Base-by-base conservation (phyloP, 352 stramenopile genomes). In the Pythium aristosporum region DNA sequence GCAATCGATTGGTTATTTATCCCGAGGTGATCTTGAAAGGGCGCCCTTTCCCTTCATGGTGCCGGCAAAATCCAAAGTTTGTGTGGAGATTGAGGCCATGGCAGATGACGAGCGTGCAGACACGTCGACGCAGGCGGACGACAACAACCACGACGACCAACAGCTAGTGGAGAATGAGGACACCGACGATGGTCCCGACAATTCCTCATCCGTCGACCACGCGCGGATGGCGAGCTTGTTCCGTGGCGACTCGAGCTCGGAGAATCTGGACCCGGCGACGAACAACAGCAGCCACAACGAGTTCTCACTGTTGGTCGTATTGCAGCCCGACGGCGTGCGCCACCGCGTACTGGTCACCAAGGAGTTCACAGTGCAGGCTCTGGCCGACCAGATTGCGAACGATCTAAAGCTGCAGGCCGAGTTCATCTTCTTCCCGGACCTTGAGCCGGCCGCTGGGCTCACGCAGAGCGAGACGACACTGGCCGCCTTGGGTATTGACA, bases 311-410 rank as follows among this genome's bases (percentile, higher is more conserved):
- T 67, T 91, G 0, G 71, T 96, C 21, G 64, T 92, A 21, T 57
- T 96, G 18, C 79, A 93, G 61, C 85, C 85, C 13, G 82, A 94
- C 25, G 85, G 82, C 20, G 84, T 94, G 39, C 72, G 84, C 34
- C 85, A 96, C 63, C 74, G 76, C 36, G 77, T 96, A 51, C 63
- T 76, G 9, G 84, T 82, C 36, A 86, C 90, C 10, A 47, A 71
- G 2, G 63, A 79, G 9, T 80, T 64, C 12, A 91, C 80, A 6
- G 63, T 94, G 5, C 75, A 67, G 13, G 67, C 67, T 36, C 49
- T 96, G 34, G 82, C 77, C 0, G 68, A 83, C 25, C 61, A 80
- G 43, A 78, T 94, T n/a, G 85, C 73, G 39, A 68, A 54, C 25
- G 79, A 92, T 23, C 69, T 93, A 18, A 75, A 85, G 57, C 58